A percentile compares a stretch with the other conserved stretches of the same genome.
These are phyloP conservation scores for Candida palmyrensis DNA, from an alignment of 805 yeast genomes.

Conservation along the genomic window DNA sequence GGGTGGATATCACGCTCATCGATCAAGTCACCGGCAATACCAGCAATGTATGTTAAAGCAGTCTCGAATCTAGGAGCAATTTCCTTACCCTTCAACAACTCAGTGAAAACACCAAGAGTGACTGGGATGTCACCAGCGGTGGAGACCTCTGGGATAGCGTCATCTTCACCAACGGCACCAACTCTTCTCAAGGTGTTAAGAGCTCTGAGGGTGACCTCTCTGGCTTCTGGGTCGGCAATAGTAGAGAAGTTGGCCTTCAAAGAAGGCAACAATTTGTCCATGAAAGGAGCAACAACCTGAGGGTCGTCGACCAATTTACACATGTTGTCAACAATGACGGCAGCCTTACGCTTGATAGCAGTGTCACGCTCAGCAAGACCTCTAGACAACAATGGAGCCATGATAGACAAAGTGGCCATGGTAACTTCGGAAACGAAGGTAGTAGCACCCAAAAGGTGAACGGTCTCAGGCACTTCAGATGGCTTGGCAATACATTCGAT, in stretches of 20 bases:
- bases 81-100: slow-evolving; percentile 63
- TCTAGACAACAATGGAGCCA: slow-evolving; percentile 98
- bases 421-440: slow-evolving; percentile 99
- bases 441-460: slow-evolving; percentile 98
- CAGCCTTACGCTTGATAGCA: slow-evolving; percentile 98
- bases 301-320: slow-evolving; percentile 99
- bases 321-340: slow-evolving; percentile 99
- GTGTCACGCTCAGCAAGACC: slow-evolving; percentile 99
- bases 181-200: slow-evolving; percentile 97
- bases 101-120: slow-evolving; percentile 75
- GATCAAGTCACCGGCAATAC: slow-evolving; percentile 97
- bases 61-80: slow-evolving; percentile 72
- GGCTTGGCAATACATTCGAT: slow-evolving; percentile 97
- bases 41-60: slow-evolving; percentile 80
- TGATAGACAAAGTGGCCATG: slow-evolving; percentile 97
- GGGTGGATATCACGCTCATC: slow-evolving; percentile 95
- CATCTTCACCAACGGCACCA: slow-evolving; percentile 91
- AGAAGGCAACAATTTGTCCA: slow-evolving; percentile 93
- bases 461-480: slow-evolving; percentile 97
- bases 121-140: slow-evolving; percentile 96
- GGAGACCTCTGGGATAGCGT: slow-evolving; percentile 92
- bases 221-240: slow-evolving; percentile 99
- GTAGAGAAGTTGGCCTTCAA: slow-evolving; percentile 88
- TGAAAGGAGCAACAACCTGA: slow-evolving; percentile 99
- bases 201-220: slow-evolving; percentile 97